Base-by-base conservation (phyloP, 2,329 filamentous ascomycete genomes). In the Bipolaris bicolor region DNA sequence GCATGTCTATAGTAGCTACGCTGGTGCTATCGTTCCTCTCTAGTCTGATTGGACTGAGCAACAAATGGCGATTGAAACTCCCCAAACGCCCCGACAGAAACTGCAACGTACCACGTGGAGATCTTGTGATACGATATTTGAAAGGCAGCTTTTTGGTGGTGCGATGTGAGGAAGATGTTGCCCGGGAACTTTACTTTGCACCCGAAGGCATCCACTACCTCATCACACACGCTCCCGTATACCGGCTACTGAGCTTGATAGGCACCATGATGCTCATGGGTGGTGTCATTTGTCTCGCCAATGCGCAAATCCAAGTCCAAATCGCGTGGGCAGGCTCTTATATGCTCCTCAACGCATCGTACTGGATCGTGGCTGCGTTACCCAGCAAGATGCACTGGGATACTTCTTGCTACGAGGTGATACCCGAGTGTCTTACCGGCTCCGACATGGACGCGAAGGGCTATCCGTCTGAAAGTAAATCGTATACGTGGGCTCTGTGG, bases 261-360 rank as follows among this genome's bases (percentile, higher is more conserved):
- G 81, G 80, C 58, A 83, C 81, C 5, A 69, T 83, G 44, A 74
- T 83, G 70, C 77, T 84, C 47, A 83, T 84, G 81, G 74, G 80
- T 36, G 81, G 82, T 11, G 80, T 84, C 61, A 81, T 84, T 40
- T 78, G 76, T 40, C 77, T 84, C 3, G 81, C 80, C 59, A 84
- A 83, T 53, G 77, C 81, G 3, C 77, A 76, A 22, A 78, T 81
- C 10, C 71, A 79, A 40, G 70, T 79, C 0, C 82, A 84, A 59
- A 77, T 82, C 33, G 79, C 77, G 1, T 83, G 81, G 77, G 81
- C 80, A 0, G 80, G 72, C 1, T 76, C 80, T 0, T 84, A 81
- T 63, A 79, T 83, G 72, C 65, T 82, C 11, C 78, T 83, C 36
- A 82, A 82, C 50, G 76, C 80, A 1, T 75, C 75, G 7, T 82